A percentile compares a stretch with the other conserved stretches of the same genome.
These are phyloP conservation scores for Irpex rosettiformis DNA, from an alignment of 1,284 basidiomycete genomes.

Conservation along the genomic window DNA sequence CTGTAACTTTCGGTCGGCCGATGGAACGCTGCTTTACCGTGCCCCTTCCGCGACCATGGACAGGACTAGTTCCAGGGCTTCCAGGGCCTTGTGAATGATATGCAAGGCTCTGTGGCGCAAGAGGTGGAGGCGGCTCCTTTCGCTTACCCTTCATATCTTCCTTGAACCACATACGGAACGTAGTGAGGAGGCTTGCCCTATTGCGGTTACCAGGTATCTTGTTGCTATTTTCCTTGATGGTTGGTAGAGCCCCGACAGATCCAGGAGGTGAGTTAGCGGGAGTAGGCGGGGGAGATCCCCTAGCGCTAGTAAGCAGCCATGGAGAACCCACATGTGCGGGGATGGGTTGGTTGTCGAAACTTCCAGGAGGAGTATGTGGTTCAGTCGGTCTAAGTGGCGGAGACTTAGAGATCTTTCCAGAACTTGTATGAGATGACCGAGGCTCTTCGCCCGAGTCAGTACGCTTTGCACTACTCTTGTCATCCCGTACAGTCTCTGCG, in stretches of 20 bases:
- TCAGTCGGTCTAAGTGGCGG: constrained; percentile 57
- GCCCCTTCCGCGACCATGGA: constrained; percentile 26
- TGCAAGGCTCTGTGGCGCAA: constrained; percentile 15
- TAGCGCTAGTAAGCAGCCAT: constrained; percentile 60
- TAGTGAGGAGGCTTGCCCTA: constrained; percentile 66
- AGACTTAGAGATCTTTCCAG: constrained; percentile 64
- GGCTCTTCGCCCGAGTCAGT: constrained; percentile 51
- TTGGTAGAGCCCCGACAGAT: constrained; percentile 52
- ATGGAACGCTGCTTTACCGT: constrained; percentile 45
- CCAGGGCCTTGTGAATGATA: constrained; percentile 9
- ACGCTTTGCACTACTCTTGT: constrained; percentile 42
- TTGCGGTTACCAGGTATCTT: constrained; percentile 41
- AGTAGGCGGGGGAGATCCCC: constrained; percentile 42
- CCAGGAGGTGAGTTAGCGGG: constrained; percentile 53
- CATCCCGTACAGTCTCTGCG: constrained; percentile 62
- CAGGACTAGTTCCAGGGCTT: constrained; percentile 23
- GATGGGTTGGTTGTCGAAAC: constrained; percentile 37
- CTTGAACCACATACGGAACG: constrained; percentile 78
- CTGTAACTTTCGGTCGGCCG: constrained; percentile 31
- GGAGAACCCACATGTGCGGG: constrained; percentile 54
- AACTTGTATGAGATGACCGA: constrained; percentile 60
- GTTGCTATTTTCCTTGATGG: constrained; percentile 38
- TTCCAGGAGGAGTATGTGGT: constrained; percentile 48
- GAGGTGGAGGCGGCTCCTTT: constrained; percentile 26
- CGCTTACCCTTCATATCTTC: constrained; percentile 75